Conservation (phyloP, 192 early-diverging fungal species). For the Phycomyces blakesleeanus region DNA sequence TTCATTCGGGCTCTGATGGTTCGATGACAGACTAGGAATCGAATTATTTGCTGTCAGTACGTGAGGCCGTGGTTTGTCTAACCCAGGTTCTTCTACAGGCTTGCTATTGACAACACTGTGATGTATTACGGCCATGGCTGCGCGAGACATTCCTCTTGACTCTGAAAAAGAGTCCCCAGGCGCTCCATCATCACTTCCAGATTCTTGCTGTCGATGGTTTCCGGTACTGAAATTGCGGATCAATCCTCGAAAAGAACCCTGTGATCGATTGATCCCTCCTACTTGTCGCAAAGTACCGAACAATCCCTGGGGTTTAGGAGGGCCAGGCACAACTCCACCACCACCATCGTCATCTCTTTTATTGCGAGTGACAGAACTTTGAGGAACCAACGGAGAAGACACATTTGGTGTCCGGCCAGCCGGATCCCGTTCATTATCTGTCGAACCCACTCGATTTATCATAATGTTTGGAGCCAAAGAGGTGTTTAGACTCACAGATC, state of each 20-base stretch:
- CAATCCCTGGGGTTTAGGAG: constrained; percentile 8
- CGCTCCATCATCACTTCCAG: not conserved
- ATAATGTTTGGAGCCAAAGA: no score
- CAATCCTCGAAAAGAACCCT: constrained; percentile 2
- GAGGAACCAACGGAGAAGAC: no score
- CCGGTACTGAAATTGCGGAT: constrained; percentile 12
- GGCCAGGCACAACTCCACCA: not conserved
- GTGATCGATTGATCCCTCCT: constrained; percentile 2
- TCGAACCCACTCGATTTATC: no score
- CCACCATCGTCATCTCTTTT: no score
- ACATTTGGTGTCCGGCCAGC: no score
- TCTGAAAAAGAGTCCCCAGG: not conserved
- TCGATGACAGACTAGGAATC: not conserved
- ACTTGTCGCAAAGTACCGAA: constrained; percentile 13
- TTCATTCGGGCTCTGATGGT: not conserved
- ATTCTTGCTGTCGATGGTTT: not conserved
- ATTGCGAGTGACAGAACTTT: no score
- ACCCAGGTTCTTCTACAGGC: not conserved
- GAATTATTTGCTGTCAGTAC: not conserved
- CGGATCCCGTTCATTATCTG: no score
- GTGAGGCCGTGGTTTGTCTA: not conserved
- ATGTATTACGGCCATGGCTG: constrained; percentile 16
- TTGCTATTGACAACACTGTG: constrained; percentile 5
- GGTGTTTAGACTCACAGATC: no score
- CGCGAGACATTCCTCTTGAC: constrained; percentile 7